Conservation (phyloP, 805 yeast species). For the Kregervanrija pseudodelftensis region DNA sequence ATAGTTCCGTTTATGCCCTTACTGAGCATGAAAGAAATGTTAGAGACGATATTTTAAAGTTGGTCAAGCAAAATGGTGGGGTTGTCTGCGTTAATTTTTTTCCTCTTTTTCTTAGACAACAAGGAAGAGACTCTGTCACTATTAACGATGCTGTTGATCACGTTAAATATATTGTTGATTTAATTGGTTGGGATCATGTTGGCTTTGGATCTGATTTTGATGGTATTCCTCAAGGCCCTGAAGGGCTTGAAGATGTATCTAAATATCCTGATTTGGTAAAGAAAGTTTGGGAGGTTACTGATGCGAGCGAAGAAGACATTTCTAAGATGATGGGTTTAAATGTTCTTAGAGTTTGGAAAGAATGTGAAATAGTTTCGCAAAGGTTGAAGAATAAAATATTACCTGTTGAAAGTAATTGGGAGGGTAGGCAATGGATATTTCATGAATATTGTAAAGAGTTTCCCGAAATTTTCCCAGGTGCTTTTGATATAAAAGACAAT, state of each 20-base stretch:
- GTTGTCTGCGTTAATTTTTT: constrained; percentile 45
- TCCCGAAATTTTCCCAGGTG: constrained; percentile 32
- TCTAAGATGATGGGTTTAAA: constrained; percentile 39
- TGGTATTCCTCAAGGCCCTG: constrained; percentile 39
- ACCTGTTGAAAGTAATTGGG: constrained; percentile 35
- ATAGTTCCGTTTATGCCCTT: constrained; percentile 37
- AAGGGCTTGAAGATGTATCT: constrained; percentile 48
- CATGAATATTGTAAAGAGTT: constrained; percentile 25
- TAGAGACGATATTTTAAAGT: constrained; percentile 37
- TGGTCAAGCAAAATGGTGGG: constrained; percentile 37
- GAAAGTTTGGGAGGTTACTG: constrained; percentile 21
- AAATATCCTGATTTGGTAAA: constrained; percentile 44
- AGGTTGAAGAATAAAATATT: constrained; percentile 13
- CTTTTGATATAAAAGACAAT: constrained; percentile 10
- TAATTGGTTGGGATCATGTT: constrained; percentile 47
- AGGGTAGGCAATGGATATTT: constrained; percentile 35
- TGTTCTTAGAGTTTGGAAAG: constrained; percentile 41
- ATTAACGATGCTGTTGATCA: constrained; percentile 45
- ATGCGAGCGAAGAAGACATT: constrained; percentile 40
- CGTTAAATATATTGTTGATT: constrained; percentile 34
- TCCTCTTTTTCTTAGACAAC: constrained; percentile 31
- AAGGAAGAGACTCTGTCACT: constrained; percentile 26
- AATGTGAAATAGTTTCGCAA: constrained; percentile 28
- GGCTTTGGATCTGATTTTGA: constrained; percentile 51
- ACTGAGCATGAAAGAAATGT: constrained; percentile 40